Percentiles rank a stretch among this genome's conserved stretches.
Conservation (phyloP, 495 filamentous ascomycete genomes). For the Lasiosphaeris hirsuta region DNA sequence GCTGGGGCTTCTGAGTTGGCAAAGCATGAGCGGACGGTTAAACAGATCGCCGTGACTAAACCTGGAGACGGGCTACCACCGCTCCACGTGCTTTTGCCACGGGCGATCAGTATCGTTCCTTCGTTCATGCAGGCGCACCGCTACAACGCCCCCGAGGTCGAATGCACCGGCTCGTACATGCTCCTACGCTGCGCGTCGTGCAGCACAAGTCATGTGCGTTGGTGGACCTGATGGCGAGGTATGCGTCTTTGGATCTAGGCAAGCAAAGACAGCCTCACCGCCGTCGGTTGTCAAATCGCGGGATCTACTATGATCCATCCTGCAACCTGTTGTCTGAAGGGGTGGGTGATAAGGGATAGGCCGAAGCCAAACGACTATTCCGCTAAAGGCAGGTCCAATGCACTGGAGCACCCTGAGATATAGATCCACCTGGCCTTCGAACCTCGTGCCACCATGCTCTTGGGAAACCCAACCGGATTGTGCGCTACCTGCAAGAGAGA, state of each 20-base stretch:
- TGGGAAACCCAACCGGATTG: not conserved
- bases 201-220: not conserved
- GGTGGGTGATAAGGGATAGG: constrained; percentile 6
- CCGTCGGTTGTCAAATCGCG: too few relatives aligned
- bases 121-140: not conserved
- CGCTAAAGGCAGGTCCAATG: constrained; percentile 21
- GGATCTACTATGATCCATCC: not conserved
- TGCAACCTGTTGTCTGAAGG: not conserved
- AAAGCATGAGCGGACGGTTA: constrained; percentile 13
- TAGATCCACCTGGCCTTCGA: constrained; percentile 3
- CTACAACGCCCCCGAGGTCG: not conserved
- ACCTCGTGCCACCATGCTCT: constrained; percentile 9
- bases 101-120: not conserved
- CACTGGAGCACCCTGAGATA: constrained; percentile 9
- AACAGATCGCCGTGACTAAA: constrained; percentile 9
- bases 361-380: constrained; percentile 17
- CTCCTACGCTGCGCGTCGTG: not conserved
- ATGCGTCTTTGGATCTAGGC: too few relatives aligned
- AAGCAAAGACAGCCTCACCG: too few relatives aligned
- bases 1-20: constrained; percentile 2
- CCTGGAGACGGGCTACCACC: constrained; percentile 2
- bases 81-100: not conserved
- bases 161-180: not conserved
- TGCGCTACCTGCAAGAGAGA: constrained; percentile 1
- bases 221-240: too few relatives aligned